Conservation (phyloP, 441 rosid species). For the Geranium incanum region DNA sequence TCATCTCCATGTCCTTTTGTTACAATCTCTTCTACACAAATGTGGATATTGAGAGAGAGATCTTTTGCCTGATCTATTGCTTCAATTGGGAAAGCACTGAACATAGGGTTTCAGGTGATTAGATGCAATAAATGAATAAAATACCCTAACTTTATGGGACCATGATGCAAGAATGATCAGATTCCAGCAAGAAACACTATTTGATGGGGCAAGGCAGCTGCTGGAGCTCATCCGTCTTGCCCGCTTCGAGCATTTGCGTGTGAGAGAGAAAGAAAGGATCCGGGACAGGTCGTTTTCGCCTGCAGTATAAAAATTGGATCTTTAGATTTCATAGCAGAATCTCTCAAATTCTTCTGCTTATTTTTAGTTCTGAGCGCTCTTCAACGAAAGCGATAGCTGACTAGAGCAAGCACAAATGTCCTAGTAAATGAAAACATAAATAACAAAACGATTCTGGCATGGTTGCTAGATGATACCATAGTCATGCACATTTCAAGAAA, state of each 20-base stretch:
- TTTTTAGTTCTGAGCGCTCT: background rate
- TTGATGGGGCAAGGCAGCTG: background rate
- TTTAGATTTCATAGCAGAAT: background rate
- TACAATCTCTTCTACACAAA: background rate
- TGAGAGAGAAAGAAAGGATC: background rate
- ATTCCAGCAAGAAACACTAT: background rate
- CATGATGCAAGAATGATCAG: background rate
- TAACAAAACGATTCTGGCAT: too few relatives aligned
- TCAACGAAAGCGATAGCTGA: too few relatives aligned
- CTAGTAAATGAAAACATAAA: too few relatives aligned
- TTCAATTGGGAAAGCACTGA: background rate
- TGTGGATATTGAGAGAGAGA: background rate
- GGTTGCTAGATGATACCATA: too few relatives aligned
- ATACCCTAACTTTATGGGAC: background rate
- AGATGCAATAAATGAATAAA: background rate
- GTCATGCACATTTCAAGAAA: too few relatives aligned
- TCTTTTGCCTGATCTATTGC: background rate
- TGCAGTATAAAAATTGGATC: conserved; percentile 2
- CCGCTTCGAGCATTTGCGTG: background rate
- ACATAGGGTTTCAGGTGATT: background rate
- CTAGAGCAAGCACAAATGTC: too few relatives aligned
- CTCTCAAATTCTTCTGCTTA: background rate
- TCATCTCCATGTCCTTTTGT: background rate
- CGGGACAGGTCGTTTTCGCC: background rate
- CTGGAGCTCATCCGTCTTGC: too few relatives aligned